phyloP scores from a whole-genome alignment of 352 stramenopile species.

The Peronospora farinosa region DNA sequence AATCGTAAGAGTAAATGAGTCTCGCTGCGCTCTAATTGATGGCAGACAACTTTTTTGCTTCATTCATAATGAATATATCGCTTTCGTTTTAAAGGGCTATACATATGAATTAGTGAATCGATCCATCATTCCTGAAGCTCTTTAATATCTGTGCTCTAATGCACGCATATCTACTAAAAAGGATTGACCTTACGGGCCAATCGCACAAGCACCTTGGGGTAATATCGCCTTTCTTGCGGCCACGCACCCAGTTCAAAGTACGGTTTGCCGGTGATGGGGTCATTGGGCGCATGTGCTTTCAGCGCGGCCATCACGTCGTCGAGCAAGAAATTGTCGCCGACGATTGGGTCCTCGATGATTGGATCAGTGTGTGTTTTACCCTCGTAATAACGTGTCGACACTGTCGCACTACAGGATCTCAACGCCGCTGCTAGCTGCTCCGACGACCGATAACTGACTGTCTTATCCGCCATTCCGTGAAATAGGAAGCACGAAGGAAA shows the following conservation, averaged over 20 bases:
- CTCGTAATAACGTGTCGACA: conserved; percentile 65
- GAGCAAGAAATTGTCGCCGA: conserved; percentile 57
- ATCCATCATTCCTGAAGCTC: neutral
- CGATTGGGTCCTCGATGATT: conserved; percentile 85
- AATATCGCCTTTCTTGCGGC: conserved; percentile 38
- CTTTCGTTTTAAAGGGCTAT: conserved; percentile 9
- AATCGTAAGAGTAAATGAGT: conserved; percentile 27
- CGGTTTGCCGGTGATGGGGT: conserved; percentile 27
- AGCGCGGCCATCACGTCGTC: conserved; percentile 49
- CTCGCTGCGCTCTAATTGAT: neutral
- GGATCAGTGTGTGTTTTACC: conserved; percentile 89
- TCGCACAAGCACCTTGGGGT: conserved; percentile 44
- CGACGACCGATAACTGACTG: conserved; percentile 49
- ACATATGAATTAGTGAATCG: neutral
- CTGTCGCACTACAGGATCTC: conserved; percentile 32
- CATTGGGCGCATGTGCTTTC: conserved; percentile 33
- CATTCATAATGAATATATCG: conserved; percentile 22
- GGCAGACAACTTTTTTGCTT: neutral
- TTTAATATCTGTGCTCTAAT: conserved; percentile 13
- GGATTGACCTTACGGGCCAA: conserved; percentile 50
- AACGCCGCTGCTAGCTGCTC: conserved; percentile 51
- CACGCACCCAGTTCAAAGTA: conserved; percentile 30
- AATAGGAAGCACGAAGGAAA: conserved; percentile 58
- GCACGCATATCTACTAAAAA: conserved; percentile 34
- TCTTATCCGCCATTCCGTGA: conserved; percentile 62